A percentile compares a stretch with the other conserved stretches of the same genome.
These are phyloP conservation scores for Phytophthora boehmeriae DNA, from an alignment of 352 stramenopile species.

Conservation along the genomic window DNA sequence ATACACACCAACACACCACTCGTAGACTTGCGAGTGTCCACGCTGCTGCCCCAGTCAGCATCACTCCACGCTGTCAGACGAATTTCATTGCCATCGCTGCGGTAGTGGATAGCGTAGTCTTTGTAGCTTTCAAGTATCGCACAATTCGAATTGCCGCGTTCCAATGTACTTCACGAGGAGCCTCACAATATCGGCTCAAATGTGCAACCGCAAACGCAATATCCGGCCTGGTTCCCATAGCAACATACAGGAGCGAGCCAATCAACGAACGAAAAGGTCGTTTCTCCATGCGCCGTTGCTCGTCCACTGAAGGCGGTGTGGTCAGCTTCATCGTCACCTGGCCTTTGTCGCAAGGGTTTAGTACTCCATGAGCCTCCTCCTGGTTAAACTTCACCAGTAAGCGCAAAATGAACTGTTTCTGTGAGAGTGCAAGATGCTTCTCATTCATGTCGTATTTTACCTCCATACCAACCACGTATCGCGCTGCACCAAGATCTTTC, in stretches of 20 bases:
- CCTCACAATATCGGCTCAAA: constrained; percentile 6
- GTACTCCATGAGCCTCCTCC: too few relatives aligned
- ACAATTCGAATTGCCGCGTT: constrained; percentile 9
- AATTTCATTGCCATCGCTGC: too few relatives aligned
- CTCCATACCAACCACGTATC: constrained; percentile 18
- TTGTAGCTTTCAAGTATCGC: constrained; percentile 14
- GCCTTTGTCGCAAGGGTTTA: too few relatives aligned
- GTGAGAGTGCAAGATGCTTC: neutral
- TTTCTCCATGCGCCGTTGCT: neutral
- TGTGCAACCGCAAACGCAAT: neutral
- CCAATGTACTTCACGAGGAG: constrained; percentile 14
- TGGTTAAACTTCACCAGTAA: constrained; percentile 7
- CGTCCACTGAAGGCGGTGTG: too few relatives aligned
- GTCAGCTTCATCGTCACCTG: too few relatives aligned
- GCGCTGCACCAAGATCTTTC: constrained; percentile 13
- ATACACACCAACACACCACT: constrained; percentile 10
- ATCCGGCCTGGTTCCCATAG: constrained; percentile 16
- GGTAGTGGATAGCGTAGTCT: too few relatives aligned
- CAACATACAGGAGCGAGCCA: constrained; percentile 11
- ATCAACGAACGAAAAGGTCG: neutral
- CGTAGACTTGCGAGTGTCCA: constrained; percentile 2
- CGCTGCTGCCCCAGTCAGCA: constrained; percentile 20
- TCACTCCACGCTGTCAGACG: constrained; percentile 14
- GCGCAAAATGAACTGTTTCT: neutral
- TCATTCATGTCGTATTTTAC: neutral